These are phyloP conservation scores for Haplosporangium gracile DNA, from an alignment of 192 early-diverging fungal genomes.

Conservation along the genomic window DNA sequence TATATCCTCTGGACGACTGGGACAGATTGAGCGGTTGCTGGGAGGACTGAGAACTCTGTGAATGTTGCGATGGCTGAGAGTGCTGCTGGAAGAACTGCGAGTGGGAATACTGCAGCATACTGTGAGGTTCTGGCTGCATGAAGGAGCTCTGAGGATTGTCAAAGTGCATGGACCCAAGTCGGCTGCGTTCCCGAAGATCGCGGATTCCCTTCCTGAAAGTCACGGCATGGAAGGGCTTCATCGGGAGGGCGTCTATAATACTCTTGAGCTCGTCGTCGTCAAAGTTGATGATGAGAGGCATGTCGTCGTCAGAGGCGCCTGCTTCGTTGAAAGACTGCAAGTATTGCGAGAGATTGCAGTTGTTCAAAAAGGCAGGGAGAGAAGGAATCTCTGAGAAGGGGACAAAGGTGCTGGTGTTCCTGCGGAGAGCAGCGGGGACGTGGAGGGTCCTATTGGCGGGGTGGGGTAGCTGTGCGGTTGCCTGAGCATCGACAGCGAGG, in stretches of 20 bases:
- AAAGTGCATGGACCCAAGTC: slow-evolving; percentile 46
- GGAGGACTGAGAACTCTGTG: slow-evolving; percentile 40
- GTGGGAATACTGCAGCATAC: slow-evolving; percentile 31
- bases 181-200: slow-evolving; percentile 51
- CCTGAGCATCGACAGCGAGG: background rate
- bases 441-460: slow-evolving; percentile 10
- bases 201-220: slow-evolving; percentile 64
- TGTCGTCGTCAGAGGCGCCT: slow-evolving; percentile 63
- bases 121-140: slow-evolving; percentile 42
- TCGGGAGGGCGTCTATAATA: slow-evolving; percentile 57
- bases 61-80: slow-evolving; percentile 33
- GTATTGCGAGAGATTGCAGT: slow-evolving; percentile 66
- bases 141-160: slow-evolving; percentile 34
- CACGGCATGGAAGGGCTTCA: slow-evolving; percentile 68
- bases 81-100: slow-evolving; percentile 52
- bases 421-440: slow-evolving; percentile 31
- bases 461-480: background rate
- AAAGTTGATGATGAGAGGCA: slow-evolving; percentile 62
- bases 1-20: slow-evolving; percentile 22
- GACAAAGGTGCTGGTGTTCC: slow-evolving; percentile 47
- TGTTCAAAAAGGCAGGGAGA: slow-evolving; percentile 61
- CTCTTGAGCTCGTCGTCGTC: slow-evolving; percentile 67
- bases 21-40: slow-evolving; percentile 31
- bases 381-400: slow-evolving; percentile 54
- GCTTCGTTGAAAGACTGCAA: slow-evolving; percentile 59